Conservation (phyloP, 805 yeast species). For the Candida sphagnicola region DNA sequence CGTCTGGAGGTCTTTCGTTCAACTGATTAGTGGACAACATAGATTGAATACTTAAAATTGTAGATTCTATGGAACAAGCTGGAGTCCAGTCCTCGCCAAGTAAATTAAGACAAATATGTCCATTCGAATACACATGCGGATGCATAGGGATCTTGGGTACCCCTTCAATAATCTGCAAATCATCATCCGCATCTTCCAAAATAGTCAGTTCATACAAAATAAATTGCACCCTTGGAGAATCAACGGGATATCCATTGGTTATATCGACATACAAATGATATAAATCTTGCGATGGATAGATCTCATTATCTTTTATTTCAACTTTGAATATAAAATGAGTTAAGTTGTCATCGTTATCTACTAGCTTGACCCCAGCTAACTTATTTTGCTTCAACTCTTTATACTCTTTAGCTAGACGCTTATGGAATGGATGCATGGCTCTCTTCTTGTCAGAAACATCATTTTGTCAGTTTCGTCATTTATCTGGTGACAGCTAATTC, state of each 20-base stretch:
- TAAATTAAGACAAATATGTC: conserved; percentile 71
- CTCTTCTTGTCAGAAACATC: background rate
- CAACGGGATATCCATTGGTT: conserved; percentile 50
- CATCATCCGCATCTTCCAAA: conserved; percentile 6
- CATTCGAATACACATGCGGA: conserved; percentile 73
- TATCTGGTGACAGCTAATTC: background rate
- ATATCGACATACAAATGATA: conserved; percentile 44
- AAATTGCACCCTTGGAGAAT: conserved; percentile 56
- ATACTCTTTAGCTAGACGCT: conserved; percentile 27
- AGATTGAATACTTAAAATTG: conserved; percentile 58
- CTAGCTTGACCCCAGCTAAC: conserved; percentile 22
- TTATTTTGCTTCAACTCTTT: conserved; percentile 10
- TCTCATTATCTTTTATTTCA: conserved; percentile 8
- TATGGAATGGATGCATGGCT: conserved; percentile 25
- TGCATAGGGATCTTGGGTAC: conserved; percentile 51
- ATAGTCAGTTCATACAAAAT: conserved; percentile 13
- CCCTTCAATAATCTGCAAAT: conserved; percentile 6
- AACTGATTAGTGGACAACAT: conserved; percentile 51
- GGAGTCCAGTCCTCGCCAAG: conserved; percentile 69
- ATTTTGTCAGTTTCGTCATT: too few species aligned
- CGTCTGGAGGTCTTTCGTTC: conserved; percentile 55
- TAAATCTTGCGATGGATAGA: conserved; percentile 14
- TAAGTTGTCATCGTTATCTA: conserved; percentile 15
- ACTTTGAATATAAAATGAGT: conserved; percentile 20
- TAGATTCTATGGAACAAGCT: conserved; percentile 47